These are phyloP conservation scores for Colletotrichum sp. DNA, from an alignment of 2,329 filamentous ascomycete species.

Conservation along the genomic window DNA sequence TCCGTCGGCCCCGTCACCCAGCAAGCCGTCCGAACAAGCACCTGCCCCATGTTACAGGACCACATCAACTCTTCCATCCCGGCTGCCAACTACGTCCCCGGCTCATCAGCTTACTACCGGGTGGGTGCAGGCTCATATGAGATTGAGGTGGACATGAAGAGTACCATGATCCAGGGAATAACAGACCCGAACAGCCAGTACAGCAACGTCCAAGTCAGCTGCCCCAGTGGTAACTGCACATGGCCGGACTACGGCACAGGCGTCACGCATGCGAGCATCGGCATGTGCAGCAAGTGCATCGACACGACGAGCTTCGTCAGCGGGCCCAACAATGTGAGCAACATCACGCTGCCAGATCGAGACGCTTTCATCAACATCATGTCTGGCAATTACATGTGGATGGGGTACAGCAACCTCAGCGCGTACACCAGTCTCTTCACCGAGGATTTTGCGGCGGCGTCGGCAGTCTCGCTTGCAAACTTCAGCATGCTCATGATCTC, in stretches of 20 bases:
- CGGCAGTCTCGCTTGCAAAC: constrained; percentile 2
- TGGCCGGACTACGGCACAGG: constrained; percentile 13
- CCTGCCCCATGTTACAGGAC: constrained; percentile 4
- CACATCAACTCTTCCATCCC: neutral
- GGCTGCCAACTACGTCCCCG: constrained; percentile 17
- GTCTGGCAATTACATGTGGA: constrained; percentile 3
- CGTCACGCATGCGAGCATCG: constrained; percentile 9
- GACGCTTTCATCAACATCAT: constrained; percentile 3
- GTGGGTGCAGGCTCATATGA: constrained; percentile 25
- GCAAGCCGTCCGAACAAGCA: constrained; percentile 29
- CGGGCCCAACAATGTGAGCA: neutral
- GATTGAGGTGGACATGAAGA: constrained; percentile 33
- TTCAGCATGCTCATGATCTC: constrained; percentile 4
- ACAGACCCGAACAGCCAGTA: constrained; percentile 28
- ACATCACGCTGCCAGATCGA: constrained; percentile 2
- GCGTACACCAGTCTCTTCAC: neutral
- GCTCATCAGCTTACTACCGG: constrained; percentile 23
- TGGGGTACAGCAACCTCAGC: constrained; percentile 11
- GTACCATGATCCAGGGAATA: constrained; percentile 32
- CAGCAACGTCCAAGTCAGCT: constrained; percentile 3
- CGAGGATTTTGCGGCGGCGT: neutral
- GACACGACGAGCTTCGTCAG: constrained; percentile 12
- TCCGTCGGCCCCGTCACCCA: constrained; percentile 35
- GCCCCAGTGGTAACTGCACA: constrained; percentile 7
- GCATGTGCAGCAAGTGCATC: constrained; percentile 10